These are phyloP conservation scores for Chalciporus sp. DNA, from an alignment of 1,284 basidiomycete species.

Conservation along the genomic window DNA sequence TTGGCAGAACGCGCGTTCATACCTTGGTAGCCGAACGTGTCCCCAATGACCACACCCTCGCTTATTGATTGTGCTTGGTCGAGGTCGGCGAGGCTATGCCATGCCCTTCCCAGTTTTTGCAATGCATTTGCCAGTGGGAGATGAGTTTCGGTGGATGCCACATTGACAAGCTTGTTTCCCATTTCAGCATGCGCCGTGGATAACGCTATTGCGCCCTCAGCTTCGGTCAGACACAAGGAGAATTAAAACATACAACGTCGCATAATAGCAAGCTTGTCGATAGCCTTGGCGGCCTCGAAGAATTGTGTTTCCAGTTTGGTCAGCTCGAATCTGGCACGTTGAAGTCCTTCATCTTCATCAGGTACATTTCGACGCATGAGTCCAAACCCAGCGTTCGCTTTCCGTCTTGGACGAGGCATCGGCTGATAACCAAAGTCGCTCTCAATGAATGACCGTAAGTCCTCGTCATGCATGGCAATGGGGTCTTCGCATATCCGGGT, in stretches of 20 bases:
- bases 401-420: conserved; percentile 72
- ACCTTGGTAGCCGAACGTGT: conserved; percentile 91
- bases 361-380: conserved; percentile 73
- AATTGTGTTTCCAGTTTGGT: conserved; percentile 90
- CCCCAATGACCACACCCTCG: conserved; percentile 90
- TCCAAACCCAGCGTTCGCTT: conserved; percentile 66
- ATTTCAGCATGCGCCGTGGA: conserved; percentile 79
- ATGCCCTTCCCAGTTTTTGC: conserved; percentile 81
- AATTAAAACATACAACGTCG: conserved; percentile 62
- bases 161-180: conserved; percentile 85
- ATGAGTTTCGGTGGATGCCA: conserved; percentile 87
- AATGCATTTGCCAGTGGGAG: conserved; percentile 77
- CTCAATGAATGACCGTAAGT: conserved; percentile 89
- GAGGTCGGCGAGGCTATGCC: conserved; percentile 83
- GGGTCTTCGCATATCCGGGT: conserved; percentile 87
- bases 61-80: conserved; percentile 86
- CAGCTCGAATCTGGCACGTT: conserved; percentile 85
- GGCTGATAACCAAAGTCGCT: conserved; percentile 94
- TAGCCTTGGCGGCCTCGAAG: conserved; percentile 83
- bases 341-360: conserved; percentile 84
- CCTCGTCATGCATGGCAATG: conserved; percentile 85
- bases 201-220: conserved; percentile 52
- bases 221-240: background rate
- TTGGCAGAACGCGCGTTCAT: conserved; percentile 94
- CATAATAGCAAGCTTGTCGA: conserved; percentile 81